Conservation (phyloP, 2,329 filamentous ascomycete species). For the Claviceps sp. region DNA sequence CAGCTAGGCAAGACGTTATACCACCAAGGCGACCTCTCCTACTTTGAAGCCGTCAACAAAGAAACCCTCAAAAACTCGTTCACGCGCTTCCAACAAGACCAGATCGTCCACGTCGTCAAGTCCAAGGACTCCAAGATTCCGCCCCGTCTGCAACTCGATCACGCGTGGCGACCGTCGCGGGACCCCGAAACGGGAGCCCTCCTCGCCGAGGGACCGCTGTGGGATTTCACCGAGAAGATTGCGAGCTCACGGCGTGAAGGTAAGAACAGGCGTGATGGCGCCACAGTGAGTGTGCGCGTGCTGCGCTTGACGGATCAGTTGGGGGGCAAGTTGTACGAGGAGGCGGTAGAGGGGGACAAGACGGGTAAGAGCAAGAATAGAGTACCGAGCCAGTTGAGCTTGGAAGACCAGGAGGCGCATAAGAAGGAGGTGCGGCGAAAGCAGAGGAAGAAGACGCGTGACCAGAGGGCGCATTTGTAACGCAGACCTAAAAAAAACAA, state of each 20-base stretch:
- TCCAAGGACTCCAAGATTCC: conserved; percentile 49
- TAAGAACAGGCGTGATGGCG: conserved; percentile 90
- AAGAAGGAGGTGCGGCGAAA: conserved; percentile 31
- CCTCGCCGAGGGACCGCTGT: conserved; percentile 60
- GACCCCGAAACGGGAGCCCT: conserved; percentile 48
- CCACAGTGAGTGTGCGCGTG: conserved; percentile 74
- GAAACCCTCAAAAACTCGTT: conserved; percentile 94
- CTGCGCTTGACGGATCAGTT: conserved; percentile 62
- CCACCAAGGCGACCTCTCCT: conserved; percentile 90
- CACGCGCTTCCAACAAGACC: conserved; percentile 76
- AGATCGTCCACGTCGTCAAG: conserved; percentile 66
- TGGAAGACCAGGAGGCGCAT: conserved; percentile 35
- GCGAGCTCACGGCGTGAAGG: conserved; percentile 73
- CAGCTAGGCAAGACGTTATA: conserved; percentile 91
- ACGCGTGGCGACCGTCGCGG: conserved; percentile 61
- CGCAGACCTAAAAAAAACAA: background rate
- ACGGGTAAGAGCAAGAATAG: conserved; percentile 22
- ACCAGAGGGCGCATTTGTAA: conserved; percentile 37
- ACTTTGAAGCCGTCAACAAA: conserved; percentile 97
- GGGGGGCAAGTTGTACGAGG: conserved; percentile 55
- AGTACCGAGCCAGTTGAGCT: conserved; percentile 30
- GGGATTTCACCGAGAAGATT: conserved; percentile 86
- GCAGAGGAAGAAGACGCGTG: conserved; percentile 30
- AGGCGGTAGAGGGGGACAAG: conserved; percentile 28
- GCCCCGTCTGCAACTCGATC: conserved; percentile 52